Evolutionary conservation across 148 eudicot genomes (phyloP), one percentile per base, ranked within the genome.

Genomic region (Vaccinium vitisidaea): DNA sequence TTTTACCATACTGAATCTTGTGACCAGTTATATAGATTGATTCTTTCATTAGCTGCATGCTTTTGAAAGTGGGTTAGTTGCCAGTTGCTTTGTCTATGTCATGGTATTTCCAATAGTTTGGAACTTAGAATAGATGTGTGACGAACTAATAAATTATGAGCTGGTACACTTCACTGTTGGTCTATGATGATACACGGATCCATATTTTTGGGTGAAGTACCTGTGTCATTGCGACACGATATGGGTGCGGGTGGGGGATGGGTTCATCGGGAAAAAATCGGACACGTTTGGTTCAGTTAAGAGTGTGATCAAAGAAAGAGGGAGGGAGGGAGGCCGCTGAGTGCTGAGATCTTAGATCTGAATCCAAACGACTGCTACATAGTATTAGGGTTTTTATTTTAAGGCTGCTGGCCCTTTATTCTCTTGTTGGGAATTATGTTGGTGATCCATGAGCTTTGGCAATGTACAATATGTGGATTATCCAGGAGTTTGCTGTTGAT

Each of bases 81-180:
- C 36, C 70, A 19, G 74, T 73, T 86, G 46, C 74, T 86, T 63
- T 46, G 71, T 6, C 25, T 13, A 13, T 63, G 54, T 65, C 65
- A n/a, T 67, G 19, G 71, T 46, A 21, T 78, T 27, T 82, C 19
- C 39, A 25, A 77, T 52, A 23, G 52, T 65, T 39, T 21, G 7
- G 53, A 69, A 69, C 43, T 69, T 69, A 6, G 74, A 69, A 30
- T 69, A 69, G 43, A 69, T 2, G 74, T 30, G 39, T 69, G 16
- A 3, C 12, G 73, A 48, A 25, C 46, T 15, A 54, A 55, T 25
- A 56, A 79, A 43, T 39, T 25, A 46, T 73, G 49, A 80, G 58
- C 16, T 14, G 77, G 19, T 80, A 69, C 63, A 56, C 25, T 82
- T 71, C 21, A 56, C 56, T 73, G 11, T 79, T 80, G 80, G 39